phyloP scores from a whole-genome alignment of 768 basidiomycete species.

The Coprinopsis sp. region DNA sequence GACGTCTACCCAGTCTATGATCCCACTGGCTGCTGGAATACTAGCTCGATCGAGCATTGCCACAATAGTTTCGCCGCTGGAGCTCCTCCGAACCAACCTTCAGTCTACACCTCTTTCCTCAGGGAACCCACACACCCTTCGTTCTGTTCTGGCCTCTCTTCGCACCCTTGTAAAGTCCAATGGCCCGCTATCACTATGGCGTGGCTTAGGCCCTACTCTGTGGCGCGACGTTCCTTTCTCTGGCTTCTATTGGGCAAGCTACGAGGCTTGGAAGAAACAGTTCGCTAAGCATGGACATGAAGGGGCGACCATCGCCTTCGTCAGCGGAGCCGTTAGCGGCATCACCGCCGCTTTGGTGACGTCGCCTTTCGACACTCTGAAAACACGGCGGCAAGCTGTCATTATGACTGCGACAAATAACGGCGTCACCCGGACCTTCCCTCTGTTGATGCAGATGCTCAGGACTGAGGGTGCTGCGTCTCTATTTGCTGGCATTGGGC shows the following conservation, averaged over 20 bases:
- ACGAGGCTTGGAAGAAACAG: conserved; percentile 73
- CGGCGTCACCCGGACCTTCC: conserved; percentile 47
- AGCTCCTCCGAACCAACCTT: conserved; percentile 89
- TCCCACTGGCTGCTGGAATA: conserved; percentile 80
- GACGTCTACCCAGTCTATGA: conserved; percentile 34
- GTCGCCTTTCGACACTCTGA: conserved; percentile 94
- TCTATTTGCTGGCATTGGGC: conserved; percentile 79
- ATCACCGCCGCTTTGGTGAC: conserved; percentile 83
- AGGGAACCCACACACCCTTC: conserved; percentile 68
- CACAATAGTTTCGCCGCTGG: conserved; percentile 78
- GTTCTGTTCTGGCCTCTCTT: conserved; percentile 66
- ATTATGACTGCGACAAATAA: conserved; percentile 53
- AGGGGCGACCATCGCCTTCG: conserved; percentile 71
- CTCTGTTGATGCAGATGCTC: conserved; percentile 64
- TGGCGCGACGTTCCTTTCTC: conserved; percentile 99
- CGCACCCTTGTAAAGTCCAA: conserved; percentile 52
- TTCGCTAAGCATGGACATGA: conserved; percentile 50
- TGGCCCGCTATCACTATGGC: conserved; percentile 76
- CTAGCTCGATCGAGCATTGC: conserved; percentile 78
- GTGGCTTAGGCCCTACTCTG: conserved; percentile 85
- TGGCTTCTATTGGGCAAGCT: conserved; percentile 95
- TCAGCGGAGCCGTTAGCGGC: conserved; percentile 88
- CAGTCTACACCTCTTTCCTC: conserved; percentile 80
- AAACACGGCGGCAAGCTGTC: conserved; percentile 87
- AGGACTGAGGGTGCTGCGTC: conserved; percentile 74